Percentiles rank a stretch among this genome's conserved stretches.
These are phyloP conservation scores for Pythium plurisporium DNA, from an alignment of 352 stramenopile genomes.

Conservation along the genomic window DNA sequence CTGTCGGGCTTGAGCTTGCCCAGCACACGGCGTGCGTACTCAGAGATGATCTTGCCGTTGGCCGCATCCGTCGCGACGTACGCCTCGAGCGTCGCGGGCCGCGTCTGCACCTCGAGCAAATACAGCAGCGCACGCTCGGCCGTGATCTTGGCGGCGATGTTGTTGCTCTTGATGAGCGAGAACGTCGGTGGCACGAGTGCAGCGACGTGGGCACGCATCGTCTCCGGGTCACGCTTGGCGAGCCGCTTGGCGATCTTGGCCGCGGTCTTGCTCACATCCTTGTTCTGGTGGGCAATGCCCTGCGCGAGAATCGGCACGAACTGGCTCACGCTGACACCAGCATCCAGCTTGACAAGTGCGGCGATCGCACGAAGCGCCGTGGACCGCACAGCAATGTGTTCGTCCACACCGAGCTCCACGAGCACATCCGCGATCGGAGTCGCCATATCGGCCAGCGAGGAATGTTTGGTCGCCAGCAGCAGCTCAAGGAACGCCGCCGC, in stretches of 20 bases:
- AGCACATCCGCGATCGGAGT: slow-evolving; percentile 25
- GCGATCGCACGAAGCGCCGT: slow-evolving; percentile 51
- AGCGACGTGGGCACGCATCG: slow-evolving; percentile 45
- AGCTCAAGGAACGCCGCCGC: slow-evolving; percentile 50
- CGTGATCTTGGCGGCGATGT: slow-evolving; percentile 84
- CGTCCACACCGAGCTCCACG: slow-evolving; percentile 44
- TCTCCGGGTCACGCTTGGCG: slow-evolving; percentile 59
- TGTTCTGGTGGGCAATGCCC: slow-evolving; percentile 65
- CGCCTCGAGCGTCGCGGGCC: slow-evolving; percentile 70
- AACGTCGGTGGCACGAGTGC: slow-evolving; percentile 77
- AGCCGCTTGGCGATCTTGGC: slow-evolving; percentile 71
- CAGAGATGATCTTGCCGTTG: slow-evolving; percentile 80
- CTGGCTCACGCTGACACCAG: slow-evolving; percentile 28
- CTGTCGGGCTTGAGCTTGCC: slow-evolving; percentile 85
- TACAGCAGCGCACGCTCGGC: slow-evolving; percentile 85
- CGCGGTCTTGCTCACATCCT: slow-evolving; percentile 71
- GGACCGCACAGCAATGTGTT: slow-evolving; percentile 59
- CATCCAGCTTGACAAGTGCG: slow-evolving; percentile 48
- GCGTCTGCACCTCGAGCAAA: slow-evolving; percentile 80
- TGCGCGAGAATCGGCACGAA: slow-evolving; percentile 63
- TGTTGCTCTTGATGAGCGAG: slow-evolving; percentile 85
- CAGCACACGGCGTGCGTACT: slow-evolving; percentile 85
- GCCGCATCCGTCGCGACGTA: slow-evolving; percentile 54
- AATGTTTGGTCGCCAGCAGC: slow-evolving; percentile 44
- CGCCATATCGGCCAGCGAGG: slow-evolving; percentile 27